Conservation (phyloP, 495 filamentous ascomycete species). For the Cercophora sp. region DNA sequence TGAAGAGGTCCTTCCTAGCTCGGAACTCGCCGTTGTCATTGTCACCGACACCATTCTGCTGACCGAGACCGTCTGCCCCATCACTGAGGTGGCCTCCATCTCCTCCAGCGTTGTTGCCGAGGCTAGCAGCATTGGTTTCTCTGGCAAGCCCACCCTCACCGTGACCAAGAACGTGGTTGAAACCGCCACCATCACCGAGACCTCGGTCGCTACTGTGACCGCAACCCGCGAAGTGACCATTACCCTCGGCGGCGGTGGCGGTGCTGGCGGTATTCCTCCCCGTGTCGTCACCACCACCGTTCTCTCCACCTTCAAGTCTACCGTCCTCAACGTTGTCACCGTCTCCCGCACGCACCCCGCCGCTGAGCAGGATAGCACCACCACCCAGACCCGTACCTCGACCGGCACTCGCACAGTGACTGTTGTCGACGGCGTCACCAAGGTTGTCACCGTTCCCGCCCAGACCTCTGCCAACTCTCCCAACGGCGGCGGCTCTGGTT, state of each 20-base stretch:
- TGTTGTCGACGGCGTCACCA: constrained; percentile 18
- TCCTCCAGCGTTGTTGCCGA: constrained; percentile 31
- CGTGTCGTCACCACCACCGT: constrained; percentile 36
- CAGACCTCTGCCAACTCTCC: constrained; percentile 10
- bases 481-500: constrained; percentile 10
- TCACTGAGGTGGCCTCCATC: constrained; percentile 37
- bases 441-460: constrained; percentile 12
- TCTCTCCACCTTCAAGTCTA: constrained; percentile 31
- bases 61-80: constrained; percentile 44
- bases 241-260: constrained; percentile 36
- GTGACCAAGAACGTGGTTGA: constrained; percentile 14
- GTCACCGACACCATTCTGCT: constrained; percentile 44
- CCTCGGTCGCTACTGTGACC: constrained; percentile 17
- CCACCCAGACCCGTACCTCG: constrained; percentile 26
- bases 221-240: constrained; percentile 33
- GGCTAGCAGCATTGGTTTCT: constrained; percentile 6
- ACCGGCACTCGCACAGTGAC: constrained; percentile 43
- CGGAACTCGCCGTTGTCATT: constrained; percentile 31
- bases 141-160: constrained; percentile 17
- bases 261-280: constrained; percentile 13
- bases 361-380: constrained; percentile 24
- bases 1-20: constrained; percentile 30
- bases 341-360: constrained; percentile 11
- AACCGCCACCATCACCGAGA: constrained; percentile 22
- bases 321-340: constrained; percentile 21